Conservation (phyloP, 768 basidiomycete genomes). For the Rhizopogon salebrosus region DNA sequence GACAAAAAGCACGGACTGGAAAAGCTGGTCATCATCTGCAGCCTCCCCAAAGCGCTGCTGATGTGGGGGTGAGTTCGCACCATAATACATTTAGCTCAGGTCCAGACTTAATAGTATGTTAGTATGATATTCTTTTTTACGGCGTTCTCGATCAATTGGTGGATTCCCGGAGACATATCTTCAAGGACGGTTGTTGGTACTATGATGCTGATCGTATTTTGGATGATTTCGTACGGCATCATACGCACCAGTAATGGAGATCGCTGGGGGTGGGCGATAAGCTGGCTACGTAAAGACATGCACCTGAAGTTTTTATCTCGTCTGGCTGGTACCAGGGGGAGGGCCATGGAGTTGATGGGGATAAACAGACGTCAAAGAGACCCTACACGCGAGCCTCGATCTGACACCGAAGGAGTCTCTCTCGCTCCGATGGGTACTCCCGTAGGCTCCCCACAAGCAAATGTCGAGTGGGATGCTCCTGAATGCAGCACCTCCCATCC, state of each 20-base stretch:
- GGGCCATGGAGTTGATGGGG: background rate
- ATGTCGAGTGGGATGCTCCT: background rate
- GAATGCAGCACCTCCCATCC: background rate
- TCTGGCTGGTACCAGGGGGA: background rate
- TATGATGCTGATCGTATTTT: slow-evolving; percentile 20
- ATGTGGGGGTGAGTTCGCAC: no score
- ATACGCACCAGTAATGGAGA: slow-evolving; percentile 18
- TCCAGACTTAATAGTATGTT: background rate
- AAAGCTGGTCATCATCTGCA: slow-evolving; percentile 46
- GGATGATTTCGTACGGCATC: slow-evolving; percentile 42
- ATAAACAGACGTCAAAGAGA: no score
- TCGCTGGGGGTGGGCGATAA: slow-evolving; percentile 18
- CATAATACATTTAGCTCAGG: background rate
- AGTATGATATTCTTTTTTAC: slow-evolving; percentile 26
- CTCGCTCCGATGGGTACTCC: background rate
- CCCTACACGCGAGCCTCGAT: background rate
- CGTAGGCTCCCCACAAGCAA: background rate
- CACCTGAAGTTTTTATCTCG: background rate
- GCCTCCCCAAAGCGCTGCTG: slow-evolving; percentile 49
- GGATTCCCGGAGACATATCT: background rate
- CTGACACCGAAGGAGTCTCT: background rate
- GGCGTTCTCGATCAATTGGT: slow-evolving; percentile 24
- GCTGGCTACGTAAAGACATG: background rate
- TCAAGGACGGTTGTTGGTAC: slow-evolving; percentile 24
- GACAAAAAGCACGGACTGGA: slow-evolving; percentile 37